phyloP scores from a whole-genome alignment of 2,329 filamentous ascomycete species.

The Arthroderma uncinatum region DNA sequence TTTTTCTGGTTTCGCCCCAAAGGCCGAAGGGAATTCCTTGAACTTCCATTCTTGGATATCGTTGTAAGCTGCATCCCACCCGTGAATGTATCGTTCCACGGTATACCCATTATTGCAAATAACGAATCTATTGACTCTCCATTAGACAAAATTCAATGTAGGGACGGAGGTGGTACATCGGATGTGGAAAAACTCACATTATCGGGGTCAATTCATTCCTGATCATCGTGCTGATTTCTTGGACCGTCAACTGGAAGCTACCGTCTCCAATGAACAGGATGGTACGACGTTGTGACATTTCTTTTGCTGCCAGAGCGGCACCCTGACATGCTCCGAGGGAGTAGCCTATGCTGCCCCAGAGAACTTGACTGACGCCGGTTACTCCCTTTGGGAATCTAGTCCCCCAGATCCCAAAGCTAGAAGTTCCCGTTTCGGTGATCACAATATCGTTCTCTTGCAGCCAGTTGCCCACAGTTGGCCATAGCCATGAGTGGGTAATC shows the following conservation, averaged over 20 bases:
- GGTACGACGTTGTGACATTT: slow-evolving; percentile 42
- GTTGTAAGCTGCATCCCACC: slow-evolving; percentile 65
- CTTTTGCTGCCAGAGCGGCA: slow-evolving; percentile 41
- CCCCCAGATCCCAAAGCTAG: slow-evolving; percentile 44
- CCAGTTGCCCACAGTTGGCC: slow-evolving; percentile 37
- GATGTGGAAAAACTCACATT: slow-evolving; percentile 43
- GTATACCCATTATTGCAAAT: slow-evolving; percentile 79
- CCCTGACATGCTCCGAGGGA: slow-evolving; percentile 49
- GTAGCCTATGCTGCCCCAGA: slow-evolving; percentile 52
- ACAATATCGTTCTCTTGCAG: slow-evolving; percentile 45
- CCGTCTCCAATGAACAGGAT: slow-evolving; percentile 79
- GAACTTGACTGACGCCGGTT: slow-evolving; percentile 41
- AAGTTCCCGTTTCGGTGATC: slow-evolving; percentile 49
- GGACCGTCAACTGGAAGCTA: slow-evolving; percentile 69
- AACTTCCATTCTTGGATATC: slow-evolving; percentile 64
- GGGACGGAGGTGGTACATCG: background rate
- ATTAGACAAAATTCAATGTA: background rate
- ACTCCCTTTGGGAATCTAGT: slow-evolving; percentile 41
- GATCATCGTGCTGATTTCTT: slow-evolving; percentile 75
- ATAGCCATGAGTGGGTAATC: slow-evolving; percentile 42
- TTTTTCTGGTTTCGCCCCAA: slow-evolving; percentile 49
- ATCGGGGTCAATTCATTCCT: slow-evolving; percentile 58
- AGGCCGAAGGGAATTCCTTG: slow-evolving; percentile 54
- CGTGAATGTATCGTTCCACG: slow-evolving; percentile 75
- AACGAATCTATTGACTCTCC: slow-evolving; percentile 44